A percentile compares a stretch with the other conserved stretches of the same genome.
phyloP scores from a whole-genome alignment of 768 basidiomycete genomes.

The Lactarius sanguifluus region DNA sequence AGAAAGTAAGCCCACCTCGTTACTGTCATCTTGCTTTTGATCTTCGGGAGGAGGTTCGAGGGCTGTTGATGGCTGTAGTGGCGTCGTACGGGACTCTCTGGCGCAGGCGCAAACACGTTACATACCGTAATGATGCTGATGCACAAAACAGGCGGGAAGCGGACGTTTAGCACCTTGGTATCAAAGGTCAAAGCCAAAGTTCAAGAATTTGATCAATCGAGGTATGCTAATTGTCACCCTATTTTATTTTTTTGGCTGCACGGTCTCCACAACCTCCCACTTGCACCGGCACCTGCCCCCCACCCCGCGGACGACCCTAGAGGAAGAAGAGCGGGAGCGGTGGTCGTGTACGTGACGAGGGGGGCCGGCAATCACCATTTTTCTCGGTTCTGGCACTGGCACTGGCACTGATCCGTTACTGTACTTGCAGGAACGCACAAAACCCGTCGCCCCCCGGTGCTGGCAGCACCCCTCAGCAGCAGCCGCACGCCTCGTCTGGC shows the following conservation, averaged over 20 bases:
- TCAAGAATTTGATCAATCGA: conserved; percentile 69
- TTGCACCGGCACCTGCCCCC: background rate
- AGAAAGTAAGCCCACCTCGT: conserved; percentile 55
- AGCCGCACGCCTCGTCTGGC: background rate
- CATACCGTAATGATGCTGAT: background rate
- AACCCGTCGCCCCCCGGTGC: background rate
- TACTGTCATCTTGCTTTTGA: background rate
- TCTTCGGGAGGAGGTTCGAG: background rate
- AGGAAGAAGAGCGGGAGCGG: background rate
- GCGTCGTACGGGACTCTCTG: background rate
- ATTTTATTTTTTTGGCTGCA: background rate
- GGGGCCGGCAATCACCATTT: background rate
- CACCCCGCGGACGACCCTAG: background rate
- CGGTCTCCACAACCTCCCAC: too few relatives aligned
- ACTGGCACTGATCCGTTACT: background rate
- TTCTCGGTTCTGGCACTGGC: background rate
- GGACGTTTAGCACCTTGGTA: conserved; percentile 68
- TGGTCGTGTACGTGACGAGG: background rate
- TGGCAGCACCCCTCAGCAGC: background rate
- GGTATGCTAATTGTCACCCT: conserved; percentile 32
- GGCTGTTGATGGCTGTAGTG: background rate
- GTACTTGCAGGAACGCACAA: conserved; percentile 17
- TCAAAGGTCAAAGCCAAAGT: conserved; percentile 83
- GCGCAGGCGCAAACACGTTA: background rate
- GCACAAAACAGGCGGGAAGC: conserved; percentile 52